Evolutionary conservation across 345 rosid genomes (phyloP).

Genomic region (Ceriops zippeliana): DNA sequence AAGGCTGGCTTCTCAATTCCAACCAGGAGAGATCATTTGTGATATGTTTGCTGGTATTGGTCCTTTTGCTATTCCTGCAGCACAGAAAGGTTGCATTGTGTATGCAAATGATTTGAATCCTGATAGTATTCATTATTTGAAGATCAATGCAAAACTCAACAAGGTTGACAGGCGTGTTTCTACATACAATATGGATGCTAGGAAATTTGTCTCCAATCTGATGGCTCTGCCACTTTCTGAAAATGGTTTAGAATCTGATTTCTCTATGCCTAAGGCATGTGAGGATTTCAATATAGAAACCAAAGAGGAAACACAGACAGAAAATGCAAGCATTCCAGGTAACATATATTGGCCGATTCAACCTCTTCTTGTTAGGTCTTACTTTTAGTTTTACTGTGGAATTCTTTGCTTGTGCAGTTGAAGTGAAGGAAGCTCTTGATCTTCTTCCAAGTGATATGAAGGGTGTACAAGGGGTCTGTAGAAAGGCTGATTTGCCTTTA

Average conservation of each 20-base stretch:
- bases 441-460: constrained; percentile 22
- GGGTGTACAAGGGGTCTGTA: constrained; percentile 20
- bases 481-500: constrained; percentile 26
- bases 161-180: constrained; percentile 63
- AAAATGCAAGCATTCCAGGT: constrained; percentile 31
- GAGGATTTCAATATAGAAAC: constrained; percentile 17
- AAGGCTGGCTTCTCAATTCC: constrained; percentile 67
- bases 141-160: constrained; percentile 76
- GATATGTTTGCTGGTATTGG: constrained; percentile 98
- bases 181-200: constrained; percentile 86
- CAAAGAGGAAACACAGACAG: constrained; percentile 20
- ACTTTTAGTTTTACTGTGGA: constrained; percentile 9
- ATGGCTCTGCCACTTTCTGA: constrained; percentile 46
- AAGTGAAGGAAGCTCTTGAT: constrained; percentile 26
- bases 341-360: constrained; percentile 21
- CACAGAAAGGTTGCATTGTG: constrained; percentile 82
- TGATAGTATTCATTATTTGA: constrained; percentile 68
- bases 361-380: not conserved
- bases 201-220: constrained; percentile 62
- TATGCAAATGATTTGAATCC: constrained; percentile 91
- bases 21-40: constrained; percentile 78
- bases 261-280: constrained; percentile 28
- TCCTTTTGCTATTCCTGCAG: constrained; percentile 94
- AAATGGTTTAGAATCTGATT: constrained; percentile 29
- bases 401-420: constrained; percentile 23